Conservation (phyloP, 768 basidiomycete species). For the Panaeolus papilionaceus region DNA sequence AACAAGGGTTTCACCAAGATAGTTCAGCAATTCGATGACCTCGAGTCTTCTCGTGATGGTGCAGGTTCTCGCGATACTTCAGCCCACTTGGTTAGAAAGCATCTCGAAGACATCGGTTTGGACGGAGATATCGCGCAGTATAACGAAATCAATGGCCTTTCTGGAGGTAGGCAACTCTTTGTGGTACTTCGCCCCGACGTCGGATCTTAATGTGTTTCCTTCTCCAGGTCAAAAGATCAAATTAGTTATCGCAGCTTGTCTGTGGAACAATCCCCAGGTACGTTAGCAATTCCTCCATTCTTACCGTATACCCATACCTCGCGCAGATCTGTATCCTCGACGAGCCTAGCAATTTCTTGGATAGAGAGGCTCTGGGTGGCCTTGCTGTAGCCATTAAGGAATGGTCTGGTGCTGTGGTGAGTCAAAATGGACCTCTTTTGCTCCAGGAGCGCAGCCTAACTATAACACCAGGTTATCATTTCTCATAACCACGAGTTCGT, state of each 20-base stretch:
- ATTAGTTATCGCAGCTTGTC: conserved; percentile 90
- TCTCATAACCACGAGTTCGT: conserved; percentile 95
- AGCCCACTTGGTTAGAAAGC: conserved; percentile 83
- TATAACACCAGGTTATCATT: conserved; percentile 77
- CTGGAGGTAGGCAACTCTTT: conserved; percentile 68
- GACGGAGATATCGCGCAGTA: conserved; percentile 99
- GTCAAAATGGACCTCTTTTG: conserved; percentile 29
- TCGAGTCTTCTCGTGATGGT: conserved; percentile 95
- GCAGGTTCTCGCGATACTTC: conserved; percentile 91
- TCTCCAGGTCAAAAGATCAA: conserved; percentile 92
- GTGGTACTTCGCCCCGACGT: conserved; percentile 13
- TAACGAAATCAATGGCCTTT: conserved; percentile 93
- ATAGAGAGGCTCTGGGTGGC: conserved; percentile 94
- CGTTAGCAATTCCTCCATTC: conserved; percentile 24
- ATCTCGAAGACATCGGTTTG: conserved; percentile 93
- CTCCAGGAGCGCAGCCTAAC: conserved; percentile 23
- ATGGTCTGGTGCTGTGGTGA: conserved; percentile 91
- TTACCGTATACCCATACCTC: conserved; percentile 1
- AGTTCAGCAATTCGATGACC: conserved; percentile 94
- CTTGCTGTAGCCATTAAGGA: conserved; percentile 94
- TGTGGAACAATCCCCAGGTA: conserved; percentile 96
- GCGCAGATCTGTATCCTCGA: conserved; percentile 76
- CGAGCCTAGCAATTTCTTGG: conserved; percentile 97
- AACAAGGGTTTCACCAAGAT: conserved; percentile 89
- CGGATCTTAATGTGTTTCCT: conserved; percentile 21